Evolutionary conservation across 192 early-diverging fungal species (phyloP).

Genomic region (Backusella macrospora): DNA sequence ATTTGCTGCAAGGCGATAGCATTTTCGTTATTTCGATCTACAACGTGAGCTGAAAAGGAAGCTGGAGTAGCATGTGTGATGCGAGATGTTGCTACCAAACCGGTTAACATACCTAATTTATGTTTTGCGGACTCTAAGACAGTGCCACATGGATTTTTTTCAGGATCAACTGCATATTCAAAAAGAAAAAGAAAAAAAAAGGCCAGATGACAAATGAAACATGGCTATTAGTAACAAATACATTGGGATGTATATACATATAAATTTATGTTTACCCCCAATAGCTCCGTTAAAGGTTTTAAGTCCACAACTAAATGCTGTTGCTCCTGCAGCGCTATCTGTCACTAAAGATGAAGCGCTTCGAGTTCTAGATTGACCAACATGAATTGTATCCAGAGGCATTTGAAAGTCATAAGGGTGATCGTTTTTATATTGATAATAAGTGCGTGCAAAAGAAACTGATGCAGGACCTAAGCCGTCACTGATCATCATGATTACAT

Average conservation of each 20-base stretch:
- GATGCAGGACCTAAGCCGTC: conserved; percentile 97
- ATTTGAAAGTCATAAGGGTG: conserved; percentile 59
- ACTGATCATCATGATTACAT: conserved; percentile 90
- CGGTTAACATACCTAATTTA: conserved; percentile 74
- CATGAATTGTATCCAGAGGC: conserved; percentile 70
- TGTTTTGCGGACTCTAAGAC: conserved; percentile 93
- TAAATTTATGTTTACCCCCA: conserved; percentile 55
- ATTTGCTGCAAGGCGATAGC: conserved; percentile 90
- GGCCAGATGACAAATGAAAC: too few relatives aligned
- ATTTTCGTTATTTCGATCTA: conserved; percentile 77
- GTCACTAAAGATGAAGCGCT: conserved; percentile 84
- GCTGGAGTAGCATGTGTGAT: conserved; percentile 94
- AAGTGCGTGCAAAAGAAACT: conserved; percentile 85
- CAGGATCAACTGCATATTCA: conserved; percentile 53
- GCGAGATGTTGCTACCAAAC: conserved; percentile 90
- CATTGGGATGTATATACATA: not conserved
- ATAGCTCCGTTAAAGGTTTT: conserved; percentile 97
- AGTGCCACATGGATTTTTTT: conserved; percentile 83
- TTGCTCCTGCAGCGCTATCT: conserved; percentile 97
- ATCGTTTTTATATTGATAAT: conserved; percentile 68
- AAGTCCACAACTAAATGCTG: conserved; percentile 87
- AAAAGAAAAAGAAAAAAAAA: not conserved
- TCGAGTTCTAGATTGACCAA: conserved; percentile 89
- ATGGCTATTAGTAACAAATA: too few relatives aligned
- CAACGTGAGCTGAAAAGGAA: conserved; percentile 81